These are phyloP conservation scores for Biancaea sappan DNA, from an alignment of 306 rosid genomes.

Conservation along the genomic window DNA sequence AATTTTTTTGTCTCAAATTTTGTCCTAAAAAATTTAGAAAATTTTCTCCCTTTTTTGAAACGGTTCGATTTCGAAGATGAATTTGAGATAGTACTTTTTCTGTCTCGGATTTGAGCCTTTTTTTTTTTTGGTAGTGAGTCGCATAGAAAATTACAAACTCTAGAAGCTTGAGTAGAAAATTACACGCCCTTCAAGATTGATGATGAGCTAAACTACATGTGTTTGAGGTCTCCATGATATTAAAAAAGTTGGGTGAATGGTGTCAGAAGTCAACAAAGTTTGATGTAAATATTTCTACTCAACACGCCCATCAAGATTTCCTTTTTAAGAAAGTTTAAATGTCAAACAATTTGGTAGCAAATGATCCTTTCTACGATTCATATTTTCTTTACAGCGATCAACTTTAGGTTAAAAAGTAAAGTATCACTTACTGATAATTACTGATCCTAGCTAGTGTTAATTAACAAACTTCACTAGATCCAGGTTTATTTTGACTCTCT, in stretches of 20 bases:
- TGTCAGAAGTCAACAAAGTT: conserved; percentile 50
- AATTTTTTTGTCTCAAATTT: no score
- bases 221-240: conserved; percentile 43
- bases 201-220: conserved; percentile 35
- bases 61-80: no score
- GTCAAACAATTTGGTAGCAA: conserved; percentile 49
- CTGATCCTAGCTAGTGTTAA: background rate
- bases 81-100: no score
- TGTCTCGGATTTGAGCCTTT: no score
- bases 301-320: conserved; percentile 22
- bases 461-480: background rate
- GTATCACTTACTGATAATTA: background rate
- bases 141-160: no score
- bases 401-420: conserved; percentile 36
- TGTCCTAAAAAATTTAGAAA: no score
- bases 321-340: conserved; percentile 36
- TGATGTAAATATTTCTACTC: conserved; percentile 51
- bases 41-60: no score
- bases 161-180: background rate
- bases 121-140: no score
- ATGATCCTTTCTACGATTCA: conserved; percentile 15
- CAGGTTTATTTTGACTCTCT: background rate
- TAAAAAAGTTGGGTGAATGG: conserved; percentile 37
- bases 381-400: conserved; percentile 23
- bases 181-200: conserved; percentile 19